Evolutionary conservation across 164 flowering plant species (phyloP).

Genomic region (Vitis vinifera): DNA sequence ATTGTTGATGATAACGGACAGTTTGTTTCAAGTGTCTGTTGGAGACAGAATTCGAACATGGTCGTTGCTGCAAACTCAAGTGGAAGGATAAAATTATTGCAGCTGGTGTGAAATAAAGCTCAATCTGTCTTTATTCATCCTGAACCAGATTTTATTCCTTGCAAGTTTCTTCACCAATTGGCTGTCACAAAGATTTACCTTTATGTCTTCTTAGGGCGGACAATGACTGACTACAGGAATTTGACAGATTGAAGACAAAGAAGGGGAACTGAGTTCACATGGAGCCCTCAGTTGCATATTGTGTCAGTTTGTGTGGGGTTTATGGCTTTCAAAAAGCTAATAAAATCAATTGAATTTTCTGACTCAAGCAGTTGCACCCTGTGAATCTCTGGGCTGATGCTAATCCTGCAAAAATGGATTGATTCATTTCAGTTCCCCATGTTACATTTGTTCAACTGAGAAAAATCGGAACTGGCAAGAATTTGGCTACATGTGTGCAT

Average conservation of each 20-base stretch:
- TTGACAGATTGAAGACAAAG: not conserved
- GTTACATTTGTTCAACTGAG: not conserved
- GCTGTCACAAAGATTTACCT: not conserved
- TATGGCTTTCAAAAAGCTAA: not conserved
- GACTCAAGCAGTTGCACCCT: not conserved
- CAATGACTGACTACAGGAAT: not conserved
- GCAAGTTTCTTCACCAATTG: slow-evolving; percentile 1
- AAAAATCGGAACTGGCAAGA: not conserved
- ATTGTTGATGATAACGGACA: slow-evolving; percentile 59
- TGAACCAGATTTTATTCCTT: not conserved
- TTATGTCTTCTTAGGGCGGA: not conserved
- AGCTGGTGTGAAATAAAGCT: slow-evolving; percentile 46
- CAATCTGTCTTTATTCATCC: not conserved
- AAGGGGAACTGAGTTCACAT: not conserved
- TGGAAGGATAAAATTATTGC: slow-evolving; percentile 70
- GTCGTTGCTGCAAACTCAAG: slow-evolving; percentile 80
- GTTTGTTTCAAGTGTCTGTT: slow-evolving; percentile 93
- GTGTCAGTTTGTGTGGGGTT: not conserved
- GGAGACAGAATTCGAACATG: slow-evolving; percentile 73
- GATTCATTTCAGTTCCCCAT: not conserved
- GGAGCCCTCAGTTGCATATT: not conserved
- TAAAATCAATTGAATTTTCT: not conserved
- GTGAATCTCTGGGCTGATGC: not conserved
- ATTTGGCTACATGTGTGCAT: not conserved
- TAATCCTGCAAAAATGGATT: not conserved